These are phyloP conservation scores for Streptanthus diversifolius DNA, from an alignment of 345 rosid species.

Conservation along the genomic window DNA sequence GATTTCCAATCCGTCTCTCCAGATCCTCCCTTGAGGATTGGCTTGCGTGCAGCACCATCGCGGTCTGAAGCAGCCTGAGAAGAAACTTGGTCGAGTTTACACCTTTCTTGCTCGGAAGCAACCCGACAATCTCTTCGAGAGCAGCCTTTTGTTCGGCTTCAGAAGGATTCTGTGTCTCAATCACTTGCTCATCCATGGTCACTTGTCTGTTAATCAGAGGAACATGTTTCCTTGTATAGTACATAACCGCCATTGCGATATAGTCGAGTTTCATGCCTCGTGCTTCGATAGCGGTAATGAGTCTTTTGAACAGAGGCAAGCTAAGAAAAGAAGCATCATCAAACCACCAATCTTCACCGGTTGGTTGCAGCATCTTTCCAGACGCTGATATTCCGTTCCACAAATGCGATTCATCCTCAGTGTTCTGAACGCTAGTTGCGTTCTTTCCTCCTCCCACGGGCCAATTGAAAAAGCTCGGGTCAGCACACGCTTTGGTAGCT, in stretches of 20 bases:
- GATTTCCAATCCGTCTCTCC: constrained; percentile 54
- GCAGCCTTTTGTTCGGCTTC: constrained; percentile 51
- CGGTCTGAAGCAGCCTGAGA: constrained; percentile 57
- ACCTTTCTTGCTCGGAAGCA: constrained; percentile 59
- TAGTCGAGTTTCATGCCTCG: constrained; percentile 56
- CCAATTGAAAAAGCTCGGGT: constrained; percentile 57
- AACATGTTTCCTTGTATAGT: constrained; percentile 56
- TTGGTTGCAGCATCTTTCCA: constrained; percentile 37
- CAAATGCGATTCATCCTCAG: constrained; percentile 29
- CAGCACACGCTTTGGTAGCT: constrained; percentile 65
- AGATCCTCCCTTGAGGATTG: constrained; percentile 51
- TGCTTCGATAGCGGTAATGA: constrained; percentile 46
- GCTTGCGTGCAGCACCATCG: constrained; percentile 52
- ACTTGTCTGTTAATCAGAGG: constrained; percentile 54
- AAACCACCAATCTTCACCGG: constrained; percentile 76
- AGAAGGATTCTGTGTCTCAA: constrained; percentile 29
- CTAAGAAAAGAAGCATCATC: constrained; percentile 58
- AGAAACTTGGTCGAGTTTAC: constrained; percentile 59
- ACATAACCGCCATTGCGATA: constrained; percentile 48
- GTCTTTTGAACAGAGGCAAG: constrained; percentile 48
- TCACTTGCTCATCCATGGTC: constrained; percentile 34
- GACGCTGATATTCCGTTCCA: constrained; percentile 68
- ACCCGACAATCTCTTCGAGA: constrained; percentile 56
- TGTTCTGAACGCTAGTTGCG: constrained; percentile 7
- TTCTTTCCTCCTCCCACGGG: constrained; percentile 38